phyloP scores from a whole-genome alignment of 768 basidiomycete genomes.

The Collybiopsis confluens region DNA sequence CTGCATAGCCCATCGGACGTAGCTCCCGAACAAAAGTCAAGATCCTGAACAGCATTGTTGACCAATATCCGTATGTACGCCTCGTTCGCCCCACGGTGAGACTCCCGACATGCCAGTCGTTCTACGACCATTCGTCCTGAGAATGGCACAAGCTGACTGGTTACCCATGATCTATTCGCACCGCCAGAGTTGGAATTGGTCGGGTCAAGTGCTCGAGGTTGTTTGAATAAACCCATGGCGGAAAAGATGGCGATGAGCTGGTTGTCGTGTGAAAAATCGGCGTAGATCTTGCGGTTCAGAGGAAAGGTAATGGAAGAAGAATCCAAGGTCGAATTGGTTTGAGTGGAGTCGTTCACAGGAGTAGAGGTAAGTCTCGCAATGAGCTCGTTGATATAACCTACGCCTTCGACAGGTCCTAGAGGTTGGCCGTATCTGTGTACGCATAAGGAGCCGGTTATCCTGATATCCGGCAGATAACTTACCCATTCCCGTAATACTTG shows the following conservation, averaged over 20 bases:
- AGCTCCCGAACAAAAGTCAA: constrained; percentile 51
- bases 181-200: constrained; percentile 20
- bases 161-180: constrained; percentile 43
- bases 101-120: constrained; percentile 45
- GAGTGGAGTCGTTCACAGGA: constrained; percentile 64
- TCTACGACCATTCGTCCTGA: constrained; percentile 72
- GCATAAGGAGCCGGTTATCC: not conserved
- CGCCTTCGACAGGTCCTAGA: constrained; percentile 74
- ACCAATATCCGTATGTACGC: constrained; percentile 71
- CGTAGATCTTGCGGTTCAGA: constrained; percentile 57
- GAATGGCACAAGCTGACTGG: constrained; percentile 68
- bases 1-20: constrained; percentile 49
- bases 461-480: constrained; percentile 15
- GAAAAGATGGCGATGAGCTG: constrained; percentile 75
- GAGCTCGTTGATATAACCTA: constrained; percentile 89
- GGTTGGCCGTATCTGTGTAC: constrained; percentile 54
- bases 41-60: constrained; percentile 65
- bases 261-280: constrained; percentile 86
- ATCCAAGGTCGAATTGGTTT: constrained; percentile 74
- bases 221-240: constrained; percentile 53
- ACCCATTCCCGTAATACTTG: constrained; percentile 80
- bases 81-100: constrained; percentile 9
- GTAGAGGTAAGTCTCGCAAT: constrained; percentile 68
- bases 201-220: constrained; percentile 29
- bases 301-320: constrained; percentile 65